These are phyloP conservation scores for Mycena olivaceomarginata DNA, from an alignment of 768 basidiomycete species.

Conservation along the genomic window DNA sequence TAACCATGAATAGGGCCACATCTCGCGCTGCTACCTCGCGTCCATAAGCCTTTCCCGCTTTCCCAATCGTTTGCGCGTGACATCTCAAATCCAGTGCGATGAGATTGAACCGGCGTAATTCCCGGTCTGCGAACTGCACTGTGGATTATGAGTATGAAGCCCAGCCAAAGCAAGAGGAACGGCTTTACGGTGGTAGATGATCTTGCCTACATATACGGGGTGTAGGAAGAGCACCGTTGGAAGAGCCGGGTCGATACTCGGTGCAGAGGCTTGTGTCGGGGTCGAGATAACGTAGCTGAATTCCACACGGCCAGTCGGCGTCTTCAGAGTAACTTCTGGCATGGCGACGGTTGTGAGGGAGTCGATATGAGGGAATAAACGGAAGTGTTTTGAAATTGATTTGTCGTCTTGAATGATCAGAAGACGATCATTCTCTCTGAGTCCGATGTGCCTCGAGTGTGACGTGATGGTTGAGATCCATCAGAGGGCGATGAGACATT, in stretches of 20 bases:
- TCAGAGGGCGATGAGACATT: too few relatives aligned
- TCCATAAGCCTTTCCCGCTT: conserved; percentile 30
- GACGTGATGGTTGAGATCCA: too few relatives aligned
- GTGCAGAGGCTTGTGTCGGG: conserved; percentile 32
- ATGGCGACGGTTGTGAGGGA: background rate
- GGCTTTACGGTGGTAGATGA: conserved; percentile 39
- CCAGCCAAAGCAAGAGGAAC: background rate
- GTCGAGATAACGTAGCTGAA: conserved; percentile 42
- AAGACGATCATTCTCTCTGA: too few relatives aligned
- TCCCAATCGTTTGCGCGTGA: conserved; percentile 41
- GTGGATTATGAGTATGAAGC: background rate
- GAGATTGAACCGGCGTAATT: conserved; percentile 45
- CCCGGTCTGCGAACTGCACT: conserved; percentile 43
- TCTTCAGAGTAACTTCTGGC: conserved; percentile 32
- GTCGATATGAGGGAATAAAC: background rate
- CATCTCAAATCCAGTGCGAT: conserved; percentile 41
- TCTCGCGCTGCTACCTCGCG: conserved; percentile 44
- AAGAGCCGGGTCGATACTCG: conserved; percentile 23
- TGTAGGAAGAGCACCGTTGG: conserved; percentile 46
- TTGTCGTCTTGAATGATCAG: too few relatives aligned
- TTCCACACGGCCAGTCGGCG: conserved; percentile 28
- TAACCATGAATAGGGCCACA: conserved; percentile 43
- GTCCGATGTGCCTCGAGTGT: too few relatives aligned
- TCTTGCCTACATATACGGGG: conserved; percentile 43
- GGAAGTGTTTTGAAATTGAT: too few relatives aligned